Base-by-base conservation (phyloP, 345 rosid genomes). In the Euclidium syriacum region DNA sequence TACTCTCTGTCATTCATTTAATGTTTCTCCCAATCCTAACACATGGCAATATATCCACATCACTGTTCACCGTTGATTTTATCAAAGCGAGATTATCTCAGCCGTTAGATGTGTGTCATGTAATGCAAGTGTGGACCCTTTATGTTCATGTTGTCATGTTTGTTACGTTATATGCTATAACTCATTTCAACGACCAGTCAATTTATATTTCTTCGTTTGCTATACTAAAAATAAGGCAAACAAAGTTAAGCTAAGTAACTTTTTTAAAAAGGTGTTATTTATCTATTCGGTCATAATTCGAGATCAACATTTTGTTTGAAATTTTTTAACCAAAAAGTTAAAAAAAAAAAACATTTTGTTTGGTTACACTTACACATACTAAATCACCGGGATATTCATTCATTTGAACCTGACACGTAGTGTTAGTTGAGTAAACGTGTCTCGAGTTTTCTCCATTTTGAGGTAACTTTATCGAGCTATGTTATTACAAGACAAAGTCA, bases 11-110 rank as follows among this genome's bases (percentile, higher is more conserved):
- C 40, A 32, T 49, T 42, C 55, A 50, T 64, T 71, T 50, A 71
- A 57, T 71, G 70, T 50, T 18, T 14, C 60, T 41, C 34, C 18
- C 65, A 1, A n/a, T 63, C 65, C 59, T 57, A 64, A 64, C 65
- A 41, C 71, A 64, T 64, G 61, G 60, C 39, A 57, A 22, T 18
- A 19, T 25, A 44, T 30, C 33, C 1, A 32, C 55, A 50, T 57
- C 59, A 30, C 10, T 48, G 27, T 64, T 50, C n/a, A 49, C 48
- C 61, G 33, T 57, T 49, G 60, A 50, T 56, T 57, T 2, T 3
- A 50, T 7, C 6, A 48, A n/a, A 18, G n/a, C 4, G 2, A 57
- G 40, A 25, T 14, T 16, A 14, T 41, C 24, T 49, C 7, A 41
- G 61, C 65, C 53, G 22, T 33, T 42, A 41, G 65, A 24, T 54